A percentile compares a stretch with the other conserved stretches of the same genome.
phyloP scores from a whole-genome alignment of 2,329 filamentous ascomycete species.

The Apiospora malaysiana region DNA sequence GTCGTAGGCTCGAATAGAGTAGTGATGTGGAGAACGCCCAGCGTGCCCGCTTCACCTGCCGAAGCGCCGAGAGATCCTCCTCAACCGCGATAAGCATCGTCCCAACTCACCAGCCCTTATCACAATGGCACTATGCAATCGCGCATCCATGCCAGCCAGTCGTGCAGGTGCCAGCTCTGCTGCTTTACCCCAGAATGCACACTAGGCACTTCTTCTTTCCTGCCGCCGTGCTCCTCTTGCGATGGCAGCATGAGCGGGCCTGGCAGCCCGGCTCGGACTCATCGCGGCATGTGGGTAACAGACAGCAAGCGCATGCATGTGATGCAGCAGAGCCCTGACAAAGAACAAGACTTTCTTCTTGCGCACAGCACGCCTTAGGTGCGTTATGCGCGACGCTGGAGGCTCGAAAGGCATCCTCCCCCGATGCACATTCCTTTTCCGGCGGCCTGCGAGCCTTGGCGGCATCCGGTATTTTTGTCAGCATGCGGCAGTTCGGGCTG shows the following conservation, averaged over 20 bases:
- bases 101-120: not conserved
- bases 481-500: not conserved
- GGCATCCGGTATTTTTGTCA: not conserved
- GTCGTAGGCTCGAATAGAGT: not conserved
- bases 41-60: not conserved
- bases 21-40: not conserved
- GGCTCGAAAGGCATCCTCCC: not conserved
- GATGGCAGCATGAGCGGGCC: not conserved
- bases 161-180: not conserved
- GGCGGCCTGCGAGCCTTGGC: not conserved
- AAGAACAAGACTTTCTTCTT: not conserved
- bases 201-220: not conserved
- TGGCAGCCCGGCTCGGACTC: not conserved
- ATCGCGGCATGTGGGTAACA: not conserved
- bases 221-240: not conserved
- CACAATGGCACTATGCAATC: not conserved
- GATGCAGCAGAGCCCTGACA: not conserved
- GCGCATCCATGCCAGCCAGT: not conserved
- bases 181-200: slow-evolving; percentile 3
- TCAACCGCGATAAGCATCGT: not conserved
- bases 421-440: slow-evolving; percentile 13
- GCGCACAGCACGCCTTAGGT: not conserved
- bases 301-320: not conserved
- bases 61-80: slow-evolving; percentile 1
- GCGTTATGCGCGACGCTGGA: not conserved